Percentiles rank a stretch among this genome's conserved stretches.
Conservation (phyloP, 495 filamentous ascomycete genomes). For the Rusavskia elegans region DNA sequence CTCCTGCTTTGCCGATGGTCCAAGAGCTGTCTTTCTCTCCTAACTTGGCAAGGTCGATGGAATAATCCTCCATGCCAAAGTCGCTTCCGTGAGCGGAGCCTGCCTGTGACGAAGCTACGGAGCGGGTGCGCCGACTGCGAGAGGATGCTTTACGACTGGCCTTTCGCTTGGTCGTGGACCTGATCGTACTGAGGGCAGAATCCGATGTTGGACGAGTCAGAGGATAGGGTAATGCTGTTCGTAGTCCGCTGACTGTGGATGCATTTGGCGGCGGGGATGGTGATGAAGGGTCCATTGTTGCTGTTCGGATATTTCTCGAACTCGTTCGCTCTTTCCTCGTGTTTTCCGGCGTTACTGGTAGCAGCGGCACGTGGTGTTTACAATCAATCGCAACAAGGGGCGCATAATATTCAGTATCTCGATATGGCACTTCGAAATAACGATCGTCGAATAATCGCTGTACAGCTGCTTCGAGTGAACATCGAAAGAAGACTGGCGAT, state of each 20-base stretch:
- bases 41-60: constrained; percentile 29
- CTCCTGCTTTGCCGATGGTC: constrained; percentile 15
- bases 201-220: constrained; percentile 1
- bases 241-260: background rate
- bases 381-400: too few relatives aligned
- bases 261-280: constrained; percentile 1
- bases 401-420: too few relatives aligned
- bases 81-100: background rate
- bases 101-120: background rate
- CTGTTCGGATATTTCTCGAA: too few relatives aligned
- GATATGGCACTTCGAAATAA: too few relatives aligned
- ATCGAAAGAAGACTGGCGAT: too few relatives aligned
- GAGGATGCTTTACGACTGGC: background rate
- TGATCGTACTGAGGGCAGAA: background rate
- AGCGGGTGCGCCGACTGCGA: background rate
- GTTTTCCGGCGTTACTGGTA: too few relatives aligned
- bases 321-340: too few relatives aligned
- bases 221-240: background rate
- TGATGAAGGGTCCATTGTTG: constrained; percentile 4
- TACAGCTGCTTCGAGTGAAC: too few relatives aligned
- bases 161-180: background rate
- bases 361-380: too few relatives aligned
- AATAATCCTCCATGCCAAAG: constrained; percentile 24
- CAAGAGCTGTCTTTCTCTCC: constrained; percentile 21
- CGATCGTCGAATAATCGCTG: too few relatives aligned